Evolutionary conservation across 805 yeast species (phyloP).

Genomic region (Kodamaea neixiangensis): DNA sequence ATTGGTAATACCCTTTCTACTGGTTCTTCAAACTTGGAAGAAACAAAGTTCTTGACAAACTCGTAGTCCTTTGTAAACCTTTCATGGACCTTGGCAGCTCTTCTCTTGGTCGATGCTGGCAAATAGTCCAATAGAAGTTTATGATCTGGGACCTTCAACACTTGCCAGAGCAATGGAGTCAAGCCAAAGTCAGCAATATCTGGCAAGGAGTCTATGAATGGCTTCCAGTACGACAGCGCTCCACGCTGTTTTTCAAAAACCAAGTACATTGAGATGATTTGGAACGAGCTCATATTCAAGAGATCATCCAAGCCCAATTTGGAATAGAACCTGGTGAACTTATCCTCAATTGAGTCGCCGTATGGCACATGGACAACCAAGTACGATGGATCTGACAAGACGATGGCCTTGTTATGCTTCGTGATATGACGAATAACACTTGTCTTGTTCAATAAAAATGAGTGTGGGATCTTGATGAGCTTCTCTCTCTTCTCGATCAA

Average conservation of each 20-base stretch:
- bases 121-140: slow-evolving; percentile 36
- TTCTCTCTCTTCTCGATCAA: slow-evolving; percentile 42
- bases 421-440: slow-evolving; percentile 47
- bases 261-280: slow-evolving; percentile 54
- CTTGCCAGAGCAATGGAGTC: slow-evolving; percentile 68
- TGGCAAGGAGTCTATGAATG: slow-evolving; percentile 70
- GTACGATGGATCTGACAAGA: slow-evolving; percentile 23
- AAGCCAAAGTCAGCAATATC: slow-evolving; percentile 48
- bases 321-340: slow-evolving; percentile 33
- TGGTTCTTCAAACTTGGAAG: slow-evolving; percentile 13
- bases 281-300: slow-evolving; percentile 55
- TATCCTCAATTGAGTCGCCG: slow-evolving; percentile 18
- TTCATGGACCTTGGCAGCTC: slow-evolving; percentile 41
- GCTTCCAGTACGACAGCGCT: slow-evolving; percentile 58
- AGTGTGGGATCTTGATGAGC: slow-evolving; percentile 58
- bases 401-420: slow-evolving; percentile 41
- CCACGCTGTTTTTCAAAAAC: slow-evolving; percentile 45
- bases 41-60: slow-evolving; percentile 28
- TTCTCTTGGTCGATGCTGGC: slow-evolving; percentile 45
- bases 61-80: slow-evolving; percentile 50
- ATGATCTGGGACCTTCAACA: slow-evolving; percentile 25
- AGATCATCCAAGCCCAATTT: slow-evolving; percentile 35
- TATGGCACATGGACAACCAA: slow-evolving; percentile 27
- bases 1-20: background rate
- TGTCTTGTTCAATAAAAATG: slow-evolving; percentile 58